phyloP scores from a whole-genome alignment of 2,329 filamentous ascomycete species.

The Colletotrichum cordylinicola region DNA sequence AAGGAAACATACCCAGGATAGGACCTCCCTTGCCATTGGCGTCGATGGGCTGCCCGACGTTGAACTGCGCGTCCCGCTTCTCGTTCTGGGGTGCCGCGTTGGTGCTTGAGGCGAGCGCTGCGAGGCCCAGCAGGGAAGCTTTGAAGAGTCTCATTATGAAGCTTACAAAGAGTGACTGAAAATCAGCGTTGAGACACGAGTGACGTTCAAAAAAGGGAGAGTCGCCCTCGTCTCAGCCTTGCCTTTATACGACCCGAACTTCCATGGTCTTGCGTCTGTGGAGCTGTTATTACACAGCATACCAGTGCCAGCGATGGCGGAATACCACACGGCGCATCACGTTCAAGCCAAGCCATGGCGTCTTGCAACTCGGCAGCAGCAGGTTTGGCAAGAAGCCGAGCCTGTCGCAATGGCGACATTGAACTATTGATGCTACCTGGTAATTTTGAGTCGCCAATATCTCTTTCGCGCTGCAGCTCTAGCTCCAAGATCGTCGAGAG shows the following conservation, averaged over 20 bases:
- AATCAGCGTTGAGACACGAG: background rate
- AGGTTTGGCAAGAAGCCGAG: background rate
- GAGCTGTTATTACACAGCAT: background rate
- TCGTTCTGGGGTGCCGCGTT: background rate
- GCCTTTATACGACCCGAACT: background rate
- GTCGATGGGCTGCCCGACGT: slow-evolving; percentile 61
- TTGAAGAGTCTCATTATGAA: background rate
- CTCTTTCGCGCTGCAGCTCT: background rate
- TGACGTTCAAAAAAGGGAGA: background rate
- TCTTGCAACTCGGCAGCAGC: background rate
- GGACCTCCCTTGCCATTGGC: slow-evolving; percentile 63
- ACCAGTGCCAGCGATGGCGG: background rate
- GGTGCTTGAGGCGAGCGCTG: background rate
- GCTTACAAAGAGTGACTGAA: background rate
- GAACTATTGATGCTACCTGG: background rate
- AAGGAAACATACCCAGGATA: slow-evolving; percentile 53
- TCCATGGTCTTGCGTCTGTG: background rate
- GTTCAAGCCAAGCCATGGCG: background rate
- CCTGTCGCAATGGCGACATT: slow-evolving; percentile 15
- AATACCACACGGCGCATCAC: background rate
- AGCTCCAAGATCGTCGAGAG: background rate
- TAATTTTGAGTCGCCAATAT: background rate
- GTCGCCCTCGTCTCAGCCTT: background rate
- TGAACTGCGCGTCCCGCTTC: slow-evolving; percentile 38
- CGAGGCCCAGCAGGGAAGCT: background rate